Base-by-base conservation (phyloP, 805 yeast species). In the Nakazawaea pomicola region DNA sequence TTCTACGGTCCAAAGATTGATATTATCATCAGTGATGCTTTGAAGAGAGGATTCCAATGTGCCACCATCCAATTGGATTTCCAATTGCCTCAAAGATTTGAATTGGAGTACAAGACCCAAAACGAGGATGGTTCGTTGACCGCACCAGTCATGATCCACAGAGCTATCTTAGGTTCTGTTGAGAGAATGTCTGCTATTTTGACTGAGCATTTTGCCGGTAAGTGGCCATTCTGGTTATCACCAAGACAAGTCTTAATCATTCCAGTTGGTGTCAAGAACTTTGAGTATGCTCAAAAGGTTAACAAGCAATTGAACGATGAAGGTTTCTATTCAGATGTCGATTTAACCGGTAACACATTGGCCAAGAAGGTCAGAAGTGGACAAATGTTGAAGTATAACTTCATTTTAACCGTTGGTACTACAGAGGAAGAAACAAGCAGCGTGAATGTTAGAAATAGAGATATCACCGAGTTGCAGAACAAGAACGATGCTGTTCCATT, bases 221-320 rank as follows among this genome's bases (percentile, higher is more conserved):
- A 89, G 64, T 93, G 99, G 99, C 99, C 99, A 58, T 87, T 93
- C 76, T 93, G 99, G 99, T 75, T 93, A 61, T 90, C 98, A n/a
- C 99, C 99, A 58, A 84, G 99, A 72, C 99, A 93, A 70, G 77
- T 91, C 44, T 72, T 91, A 55, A 95, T 93, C 56, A 93, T 93
- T 23, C 99, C 99, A 53, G 97, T 93, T 54, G 97, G 96, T 58
- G 95, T 85, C 49, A 88, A 86, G 65, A 91, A 83, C 72, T 80
- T 73, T 57, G 95, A 82, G 50, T 93, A 93, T 59, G 99, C 98
- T 32, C 80, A 83, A 63, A 70, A 78, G 53, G 84, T 93, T 50
- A 80, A 81, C 56, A 77, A 83, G 57, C 63, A 64, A 50, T 70
- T 83, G 60, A 81, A 83, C 58, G 71, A 68, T 44, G 78, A 79